A percentile compares a stretch with the other conserved stretches of the same genome.
phyloP scores from a whole-genome alignment of 2,329 filamentous ascomycete genomes.

The Tolypocladium amazonense region DNA sequence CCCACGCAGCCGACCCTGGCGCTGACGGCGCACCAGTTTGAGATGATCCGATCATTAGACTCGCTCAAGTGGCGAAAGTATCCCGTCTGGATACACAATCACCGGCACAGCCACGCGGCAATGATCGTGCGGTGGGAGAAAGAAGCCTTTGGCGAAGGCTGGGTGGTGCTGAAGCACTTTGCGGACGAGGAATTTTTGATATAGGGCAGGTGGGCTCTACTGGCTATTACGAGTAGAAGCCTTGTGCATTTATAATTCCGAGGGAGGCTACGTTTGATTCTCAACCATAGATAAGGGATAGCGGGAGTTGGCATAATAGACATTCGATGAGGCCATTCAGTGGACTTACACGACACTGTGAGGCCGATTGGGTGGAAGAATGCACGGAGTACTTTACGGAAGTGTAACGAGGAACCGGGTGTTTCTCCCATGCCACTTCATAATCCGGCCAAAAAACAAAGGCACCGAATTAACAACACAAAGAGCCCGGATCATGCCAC shows the following conservation, averaged over 20 bases:
- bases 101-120: slow-evolving; percentile 75
- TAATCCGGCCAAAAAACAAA: background rate
- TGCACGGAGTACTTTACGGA: no score
- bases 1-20: slow-evolving; percentile 60
- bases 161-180: slow-evolving; percentile 72
- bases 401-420: no score
- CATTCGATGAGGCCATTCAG: background rate
- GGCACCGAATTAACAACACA: background rate
- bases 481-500: background rate
- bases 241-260: background rate
- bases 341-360: background rate
- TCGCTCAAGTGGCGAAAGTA: slow-evolving; percentile 53
- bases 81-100: slow-evolving; percentile 65
- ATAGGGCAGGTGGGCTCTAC: slow-evolving; percentile 4
- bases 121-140: slow-evolving; percentile 72
- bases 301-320: background rate
- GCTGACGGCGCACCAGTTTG: slow-evolving; percentile 69
- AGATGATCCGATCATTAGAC: slow-evolving; percentile 72
- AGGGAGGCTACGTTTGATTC: background rate
- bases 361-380: background rate
- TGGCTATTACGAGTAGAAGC: background rate
- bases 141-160: slow-evolving; percentile 62
- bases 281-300: background rate
- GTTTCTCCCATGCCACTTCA: background rate
- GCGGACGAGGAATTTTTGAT: slow-evolving; percentile 57